A percentile compares a stretch with the other conserved stretches of the same genome.
Conservation (phyloP, 2,329 filamentous ascomycete species). For the Hypoxylon sp. region DNA sequence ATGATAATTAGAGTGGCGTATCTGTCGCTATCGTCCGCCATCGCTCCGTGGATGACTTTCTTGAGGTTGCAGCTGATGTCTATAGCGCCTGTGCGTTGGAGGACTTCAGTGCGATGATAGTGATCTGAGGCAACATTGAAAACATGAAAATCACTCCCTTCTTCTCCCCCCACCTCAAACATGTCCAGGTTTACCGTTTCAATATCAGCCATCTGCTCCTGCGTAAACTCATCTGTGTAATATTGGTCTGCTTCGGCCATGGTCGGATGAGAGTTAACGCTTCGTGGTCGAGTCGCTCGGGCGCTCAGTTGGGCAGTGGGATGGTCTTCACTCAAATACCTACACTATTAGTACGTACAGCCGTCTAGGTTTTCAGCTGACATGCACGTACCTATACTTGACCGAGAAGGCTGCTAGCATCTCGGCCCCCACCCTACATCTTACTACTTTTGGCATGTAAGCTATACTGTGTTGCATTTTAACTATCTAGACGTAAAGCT, state of each 20-base stretch:
- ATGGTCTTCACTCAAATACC: no score
- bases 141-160: constrained; percentile 16
- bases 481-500: no score
- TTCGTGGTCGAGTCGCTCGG: neutral
- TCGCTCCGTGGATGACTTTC: constrained; percentile 6
- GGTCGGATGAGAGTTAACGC: neutral
- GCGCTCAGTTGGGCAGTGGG: no score
- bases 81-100: constrained; percentile 19
- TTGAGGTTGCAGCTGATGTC: constrained; percentile 14
- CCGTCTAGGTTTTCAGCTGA: no score
- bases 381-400: no score
- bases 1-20: constrained; percentile 18
- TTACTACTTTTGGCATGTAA: no score
- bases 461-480: no score
- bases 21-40: constrained; percentile 8
- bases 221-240: neutral
- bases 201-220: neutral
- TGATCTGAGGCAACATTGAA: constrained; percentile 17
- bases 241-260: neutral
- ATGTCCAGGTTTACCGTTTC: constrained; percentile 4
- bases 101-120: constrained; percentile 15
- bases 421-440: no score
- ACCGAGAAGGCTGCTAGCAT: no score
- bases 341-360: no score
- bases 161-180: constrained; percentile 14